Evolutionary conservation across 164 flowering plant genomes (phyloP).

Genomic region (Warburgia ugandensis): DNA sequence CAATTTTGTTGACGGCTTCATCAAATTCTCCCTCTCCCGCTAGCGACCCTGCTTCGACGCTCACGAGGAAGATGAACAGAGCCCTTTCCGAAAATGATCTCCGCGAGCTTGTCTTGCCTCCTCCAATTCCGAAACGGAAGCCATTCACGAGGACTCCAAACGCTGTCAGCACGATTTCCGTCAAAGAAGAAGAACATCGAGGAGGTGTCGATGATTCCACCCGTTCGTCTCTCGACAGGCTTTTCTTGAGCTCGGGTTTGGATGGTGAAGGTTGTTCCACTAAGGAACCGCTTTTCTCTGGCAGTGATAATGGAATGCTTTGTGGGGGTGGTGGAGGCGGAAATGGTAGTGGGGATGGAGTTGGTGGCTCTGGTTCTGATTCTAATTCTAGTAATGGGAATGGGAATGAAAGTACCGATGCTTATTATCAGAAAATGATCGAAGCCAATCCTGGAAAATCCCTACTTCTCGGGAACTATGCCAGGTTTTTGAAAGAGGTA

Average conservation of each 20-base stretch:
- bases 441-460: conserved; percentile 51
- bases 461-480: conserved; percentile 51
- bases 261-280: conserved; percentile 1
- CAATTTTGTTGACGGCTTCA: too few species aligned
- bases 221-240: conserved; percentile 16
- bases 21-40: conserved; percentile 1
- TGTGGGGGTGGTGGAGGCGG: conserved; percentile 6
- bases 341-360: conserved; percentile 3
- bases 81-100: conserved; percentile 43
- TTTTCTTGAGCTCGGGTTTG: conserved; percentile 25
- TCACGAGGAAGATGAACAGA: conserved; percentile 22
- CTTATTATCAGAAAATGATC: conserved; percentile 52
- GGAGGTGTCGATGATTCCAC: conserved; percentile 8
- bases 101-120: conserved; percentile 8
- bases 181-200: conserved; percentile 16
- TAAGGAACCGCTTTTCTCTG: conserved; percentile 1
- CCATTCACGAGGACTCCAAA: not conserved
- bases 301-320: not conserved
- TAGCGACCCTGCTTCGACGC: not conserved
- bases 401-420: conserved; percentile 22
- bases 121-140: conserved; percentile 15
- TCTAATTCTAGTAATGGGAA: conserved; percentile 8
- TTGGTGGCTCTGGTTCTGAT: conserved; percentile 2
- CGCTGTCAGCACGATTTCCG: conserved; percentile 3
- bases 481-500: conserved; percentile 61